Percentiles rank a stretch among this genome's conserved stretches.
phyloP scores from a whole-genome alignment of 148 eudicot species.

The Rhododendron simsii region DNA sequence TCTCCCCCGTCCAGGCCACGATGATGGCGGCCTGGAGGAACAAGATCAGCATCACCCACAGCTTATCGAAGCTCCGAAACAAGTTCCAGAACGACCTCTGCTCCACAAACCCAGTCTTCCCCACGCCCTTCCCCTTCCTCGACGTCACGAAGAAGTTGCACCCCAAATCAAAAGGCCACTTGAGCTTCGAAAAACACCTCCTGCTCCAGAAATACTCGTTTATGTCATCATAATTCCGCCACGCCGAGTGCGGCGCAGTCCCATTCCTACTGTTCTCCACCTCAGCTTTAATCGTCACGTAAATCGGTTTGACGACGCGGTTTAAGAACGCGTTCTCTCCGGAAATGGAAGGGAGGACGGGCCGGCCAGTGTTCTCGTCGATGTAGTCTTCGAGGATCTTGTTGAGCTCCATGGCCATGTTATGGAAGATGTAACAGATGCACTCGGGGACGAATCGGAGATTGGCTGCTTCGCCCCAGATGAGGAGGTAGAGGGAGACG shows the following conservation, averaged over 20 bases:
- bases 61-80: conserved; percentile 72
- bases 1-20: conserved; percentile 67
- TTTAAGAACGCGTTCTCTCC: conserved; percentile 64
- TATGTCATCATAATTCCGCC: conserved; percentile 93
- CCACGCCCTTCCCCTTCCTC: conserved; percentile 55
- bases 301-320: conserved; percentile 68
- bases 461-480: conserved; percentile 94
- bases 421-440: conserved; percentile 61
- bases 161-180: conserved; percentile 71
- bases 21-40: conserved; percentile 78
- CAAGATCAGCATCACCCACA: conserved; percentile 82
- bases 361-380: conserved; percentile 79
- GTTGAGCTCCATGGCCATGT: conserved; percentile 80
- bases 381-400: conserved; percentile 66
- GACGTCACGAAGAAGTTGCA: conserved; percentile 64
- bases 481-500: conserved; percentile 52
- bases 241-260: conserved; percentile 73
- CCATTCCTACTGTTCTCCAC: conserved; percentile 71
- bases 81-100: conserved; percentile 90
- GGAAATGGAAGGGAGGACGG: conserved; percentile 46
- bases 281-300: conserved; percentile 56
- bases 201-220: conserved; percentile 93
- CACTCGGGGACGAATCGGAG: conserved; percentile 77
- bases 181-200: conserved; percentile 78
- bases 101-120: conserved; percentile 94